These are phyloP conservation scores for Diaporthe australafricana DNA, from an alignment of 2,329 filamentous ascomycete species.

Conservation along the genomic window DNA sequence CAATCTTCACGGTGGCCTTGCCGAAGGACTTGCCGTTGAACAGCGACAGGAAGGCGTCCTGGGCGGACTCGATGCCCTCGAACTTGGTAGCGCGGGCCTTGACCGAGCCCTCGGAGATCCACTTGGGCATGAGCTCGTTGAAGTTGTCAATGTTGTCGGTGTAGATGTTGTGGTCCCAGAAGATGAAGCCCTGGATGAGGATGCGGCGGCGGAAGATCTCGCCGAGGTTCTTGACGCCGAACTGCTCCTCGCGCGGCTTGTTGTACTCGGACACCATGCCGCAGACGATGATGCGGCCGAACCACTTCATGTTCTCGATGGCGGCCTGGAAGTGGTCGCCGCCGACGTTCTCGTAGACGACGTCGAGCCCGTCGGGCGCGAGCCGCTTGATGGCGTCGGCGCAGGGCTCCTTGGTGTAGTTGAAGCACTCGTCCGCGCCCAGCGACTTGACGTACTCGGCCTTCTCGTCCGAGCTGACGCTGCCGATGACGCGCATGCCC, in stretches of 20 bases:
- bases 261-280: constrained; percentile 80
- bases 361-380: constrained; percentile 79
- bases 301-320: constrained; percentile 70
- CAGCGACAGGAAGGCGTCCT: constrained; percentile 75
- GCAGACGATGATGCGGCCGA: constrained; percentile 72
- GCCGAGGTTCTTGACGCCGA: constrained; percentile 72
- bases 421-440: constrained; percentile 79
- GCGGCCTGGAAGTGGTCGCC: constrained; percentile 74
- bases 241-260: constrained; percentile 59
- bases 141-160: constrained; percentile 70
- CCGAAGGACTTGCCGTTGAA: constrained; percentile 78
- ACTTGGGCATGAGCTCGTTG: constrained; percentile 74
- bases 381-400: constrained; percentile 72
- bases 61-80: constrained; percentile 74
- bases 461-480: constrained; percentile 81
- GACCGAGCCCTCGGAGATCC: constrained; percentile 75
- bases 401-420: constrained; percentile 82
- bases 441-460: constrained; percentile 79
- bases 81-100: constrained; percentile 71
- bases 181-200: constrained; percentile 76
- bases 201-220: constrained; percentile 71
- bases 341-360: constrained; percentile 86
- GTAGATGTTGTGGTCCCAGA: constrained; percentile 64
- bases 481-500: constrained; percentile 79
- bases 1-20: constrained; percentile 71